Conservation (phyloP, 192 early-diverging fungal species). For the Rhizoclosmatium globosum region DNA sequence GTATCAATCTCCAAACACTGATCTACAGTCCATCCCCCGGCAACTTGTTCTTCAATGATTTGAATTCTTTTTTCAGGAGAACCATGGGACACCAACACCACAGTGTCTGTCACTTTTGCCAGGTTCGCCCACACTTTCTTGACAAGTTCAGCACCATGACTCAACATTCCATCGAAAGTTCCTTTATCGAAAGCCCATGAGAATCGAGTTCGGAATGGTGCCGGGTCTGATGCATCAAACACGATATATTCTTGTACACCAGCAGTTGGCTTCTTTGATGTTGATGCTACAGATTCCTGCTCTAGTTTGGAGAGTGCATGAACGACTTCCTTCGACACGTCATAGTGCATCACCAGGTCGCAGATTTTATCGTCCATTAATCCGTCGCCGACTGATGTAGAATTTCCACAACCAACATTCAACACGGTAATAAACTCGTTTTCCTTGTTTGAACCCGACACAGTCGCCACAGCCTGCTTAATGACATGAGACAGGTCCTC, state of each 20-base stretch:
- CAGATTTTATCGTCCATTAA: constrained; percentile 24
- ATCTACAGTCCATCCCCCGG: constrained; percentile 28
- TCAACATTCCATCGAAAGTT: constrained; percentile 36
- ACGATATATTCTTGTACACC: constrained; percentile 11
- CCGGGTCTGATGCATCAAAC: constrained; percentile 1
- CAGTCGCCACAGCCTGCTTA: constrained; percentile 1
- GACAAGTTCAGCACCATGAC: constrained; percentile 24
- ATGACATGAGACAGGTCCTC: constrained; percentile 1
- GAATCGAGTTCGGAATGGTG: constrained; percentile 2
- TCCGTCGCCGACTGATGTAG: constrained; percentile 31
- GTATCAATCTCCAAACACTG: constrained; percentile 31
- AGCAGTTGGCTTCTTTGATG: too few relatives aligned
- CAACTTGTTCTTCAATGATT: constrained; percentile 34
- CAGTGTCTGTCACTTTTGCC: constrained; percentile 5
- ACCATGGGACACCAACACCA: constrained; percentile 36
- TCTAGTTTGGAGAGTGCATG: constrained; percentile 4
- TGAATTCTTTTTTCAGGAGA: constrained; percentile 23
- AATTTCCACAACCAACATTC: constrained; percentile 37
- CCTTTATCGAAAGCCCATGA: constrained; percentile 43
- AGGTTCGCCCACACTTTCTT: constrained; percentile 12
- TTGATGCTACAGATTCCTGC: neutral
- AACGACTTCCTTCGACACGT: constrained; percentile 20
- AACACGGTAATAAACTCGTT: constrained; percentile 2
- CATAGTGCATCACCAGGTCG: constrained; percentile 19
- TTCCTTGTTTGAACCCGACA: neutral